Conservation (phyloP, 179 eudicot genomes). For the Spergularia azorica region DNA sequence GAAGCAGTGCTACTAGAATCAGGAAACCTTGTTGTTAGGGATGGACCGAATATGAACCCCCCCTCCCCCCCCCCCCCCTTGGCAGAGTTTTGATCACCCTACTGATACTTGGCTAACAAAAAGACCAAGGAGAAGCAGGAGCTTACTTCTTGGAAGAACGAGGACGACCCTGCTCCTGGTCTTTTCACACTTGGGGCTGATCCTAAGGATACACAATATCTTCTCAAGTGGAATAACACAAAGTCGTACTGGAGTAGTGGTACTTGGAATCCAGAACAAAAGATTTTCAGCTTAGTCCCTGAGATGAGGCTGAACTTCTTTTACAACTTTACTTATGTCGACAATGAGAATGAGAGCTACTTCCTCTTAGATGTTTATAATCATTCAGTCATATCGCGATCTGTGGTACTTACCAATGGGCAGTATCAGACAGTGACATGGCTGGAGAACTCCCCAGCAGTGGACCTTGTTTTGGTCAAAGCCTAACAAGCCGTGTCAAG, state of each 20-base stretch:
- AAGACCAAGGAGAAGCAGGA: conserved; percentile 22
- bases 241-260: conserved; percentile 62
- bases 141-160: conserved; percentile 60
- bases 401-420: conserved; percentile 1
- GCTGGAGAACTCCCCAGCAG: conserved; percentile 2
- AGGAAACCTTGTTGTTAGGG: conserved; percentile 52
- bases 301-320: conserved; percentile 63
- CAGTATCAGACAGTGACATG: not conserved
- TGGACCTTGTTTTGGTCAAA: conserved; percentile 66
- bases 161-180: conserved; percentile 62
- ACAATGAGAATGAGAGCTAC: conserved; percentile 58
- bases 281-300: conserved; percentile 55
- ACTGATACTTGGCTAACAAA: conserved; percentile 36
- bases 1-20: conserved; percentile 47
- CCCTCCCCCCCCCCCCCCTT: not conserved
- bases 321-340: conserved; percentile 44
- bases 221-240: conserved; percentile 50
- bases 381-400: conserved; percentile 37
- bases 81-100: conserved; percentile 58
- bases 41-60: conserved; percentile 13
- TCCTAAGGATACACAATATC: conserved; percentile 41
- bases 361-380: conserved; percentile 46
- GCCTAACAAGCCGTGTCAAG: conserved; percentile 61
- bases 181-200: conserved; percentile 47
- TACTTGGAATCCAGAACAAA: conserved; percentile 45